Evolutionary conservation across 306 rosid species (phyloP).

Genomic region (Castanea crenata): DNA sequence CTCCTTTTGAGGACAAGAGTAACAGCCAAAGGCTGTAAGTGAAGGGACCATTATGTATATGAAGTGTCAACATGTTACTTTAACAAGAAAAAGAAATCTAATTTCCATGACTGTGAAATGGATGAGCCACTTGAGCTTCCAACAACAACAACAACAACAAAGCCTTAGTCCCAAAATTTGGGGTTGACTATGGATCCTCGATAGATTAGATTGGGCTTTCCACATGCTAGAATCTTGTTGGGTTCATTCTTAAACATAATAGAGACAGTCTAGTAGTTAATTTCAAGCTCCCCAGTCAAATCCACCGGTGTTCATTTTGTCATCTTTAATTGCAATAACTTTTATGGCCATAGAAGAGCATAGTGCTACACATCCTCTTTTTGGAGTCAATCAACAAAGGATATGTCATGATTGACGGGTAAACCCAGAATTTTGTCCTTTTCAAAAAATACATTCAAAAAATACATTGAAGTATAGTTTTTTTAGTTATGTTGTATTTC

Average conservation of each 20-base stretch:
- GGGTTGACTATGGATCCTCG: no score
- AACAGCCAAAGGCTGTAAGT: neutral
- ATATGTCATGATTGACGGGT: neutral
- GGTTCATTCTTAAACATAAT: neutral
- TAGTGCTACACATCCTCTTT: neutral
- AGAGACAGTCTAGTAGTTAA: neutral
- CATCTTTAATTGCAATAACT: neutral
- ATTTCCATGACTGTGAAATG: neutral
- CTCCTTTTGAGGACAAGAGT: neutral
- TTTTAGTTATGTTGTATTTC: neutral
- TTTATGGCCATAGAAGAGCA: neutral
- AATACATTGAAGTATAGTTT: neutral
- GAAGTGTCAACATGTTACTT: neutral
- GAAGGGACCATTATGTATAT: neutral
- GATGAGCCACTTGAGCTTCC: neutral
- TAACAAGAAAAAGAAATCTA: neutral
- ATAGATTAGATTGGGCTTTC: neutral
- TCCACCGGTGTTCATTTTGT: neutral
- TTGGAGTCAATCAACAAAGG: neutral
- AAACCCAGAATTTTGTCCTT: neutral
- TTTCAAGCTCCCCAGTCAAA: neutral
- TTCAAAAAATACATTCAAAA: neutral
- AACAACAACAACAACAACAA: no score
- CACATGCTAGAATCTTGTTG: neutral
- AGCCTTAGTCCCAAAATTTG: no score